Evolutionary conservation across 2,329 filamentous ascomycete species (phyloP).

Genomic region (Penicillium psychrosexuale): DNA sequence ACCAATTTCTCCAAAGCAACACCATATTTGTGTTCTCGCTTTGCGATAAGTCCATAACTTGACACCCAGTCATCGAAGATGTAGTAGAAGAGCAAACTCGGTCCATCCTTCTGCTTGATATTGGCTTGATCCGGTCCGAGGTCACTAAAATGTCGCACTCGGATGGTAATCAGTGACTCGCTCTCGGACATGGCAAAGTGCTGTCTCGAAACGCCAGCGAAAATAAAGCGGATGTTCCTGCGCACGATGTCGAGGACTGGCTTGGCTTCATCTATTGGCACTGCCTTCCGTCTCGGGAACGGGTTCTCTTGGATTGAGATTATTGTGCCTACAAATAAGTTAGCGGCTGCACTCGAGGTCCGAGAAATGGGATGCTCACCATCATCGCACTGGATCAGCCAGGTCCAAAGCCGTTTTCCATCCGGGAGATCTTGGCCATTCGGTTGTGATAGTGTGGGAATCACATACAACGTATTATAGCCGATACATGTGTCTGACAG

Average conservation of each 20-base stretch:
- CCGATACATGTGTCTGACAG: constrained; percentile 63
- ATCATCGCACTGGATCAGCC: constrained; percentile 67
- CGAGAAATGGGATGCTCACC: constrained; percentile 36
- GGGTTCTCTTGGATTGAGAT: constrained; percentile 66
- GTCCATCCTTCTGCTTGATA: constrained; percentile 49
- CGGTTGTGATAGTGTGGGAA: constrained; percentile 47
- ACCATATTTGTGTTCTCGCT: constrained; percentile 53
- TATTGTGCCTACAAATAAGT: constrained; percentile 55
- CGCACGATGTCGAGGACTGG: constrained; percentile 43
- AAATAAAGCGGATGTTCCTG: constrained; percentile 59
- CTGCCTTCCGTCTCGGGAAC: constrained; percentile 47
- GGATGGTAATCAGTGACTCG: constrained; percentile 50
- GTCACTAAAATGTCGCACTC: constrained; percentile 40
- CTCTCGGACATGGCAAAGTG: constrained; percentile 47
- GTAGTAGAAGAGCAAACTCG: constrained; percentile 64
- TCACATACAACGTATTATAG: constrained; percentile 57
- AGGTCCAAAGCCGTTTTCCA: constrained; percentile 63
- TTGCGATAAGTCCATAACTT: constrained; percentile 59
- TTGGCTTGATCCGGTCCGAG: constrained; percentile 33
- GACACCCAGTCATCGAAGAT: constrained; percentile 66
- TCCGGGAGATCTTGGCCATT: constrained; percentile 42
- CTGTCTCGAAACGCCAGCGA: constrained; percentile 58
- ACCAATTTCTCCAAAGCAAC: constrained; percentile 51
- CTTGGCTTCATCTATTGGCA: constrained; percentile 27
- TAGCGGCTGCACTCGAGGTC: neutral